phyloP scores from a whole-genome alignment of 371 early-diverging fungal species.

The Homolaphlyctis polyrhiza region DNA sequence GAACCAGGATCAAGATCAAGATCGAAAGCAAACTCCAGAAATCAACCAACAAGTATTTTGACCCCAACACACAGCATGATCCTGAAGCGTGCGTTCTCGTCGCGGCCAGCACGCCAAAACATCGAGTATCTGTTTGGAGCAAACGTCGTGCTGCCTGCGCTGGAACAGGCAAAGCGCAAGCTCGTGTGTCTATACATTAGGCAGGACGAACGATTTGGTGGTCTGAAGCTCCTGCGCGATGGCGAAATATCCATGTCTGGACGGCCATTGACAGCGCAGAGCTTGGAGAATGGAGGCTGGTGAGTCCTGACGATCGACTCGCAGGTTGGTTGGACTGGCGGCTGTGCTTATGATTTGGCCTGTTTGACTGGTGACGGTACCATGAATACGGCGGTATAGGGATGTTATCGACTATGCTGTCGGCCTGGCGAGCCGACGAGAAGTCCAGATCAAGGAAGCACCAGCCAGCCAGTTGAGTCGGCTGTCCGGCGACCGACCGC shows the following conservation, averaged over 20 bases:
- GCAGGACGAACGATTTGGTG: background rate
- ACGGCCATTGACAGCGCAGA: no score
- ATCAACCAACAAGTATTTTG: no score
- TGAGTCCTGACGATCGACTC: no score
- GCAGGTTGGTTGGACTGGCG: no score
- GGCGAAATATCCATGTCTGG: background rate
- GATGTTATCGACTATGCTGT: slow-evolving; percentile 1
- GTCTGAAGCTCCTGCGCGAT: background rate
- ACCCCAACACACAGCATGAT: no score
- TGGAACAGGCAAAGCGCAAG: slow-evolving; percentile 12
- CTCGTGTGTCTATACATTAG: slow-evolving; percentile 16
- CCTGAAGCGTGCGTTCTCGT: background rate
- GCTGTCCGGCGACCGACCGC: slow-evolving; percentile 16
- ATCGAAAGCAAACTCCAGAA: no score
- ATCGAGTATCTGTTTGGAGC: slow-evolving; percentile 28
- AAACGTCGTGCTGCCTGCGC: slow-evolving; percentile 27
- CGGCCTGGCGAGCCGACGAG: slow-evolving; percentile 5
- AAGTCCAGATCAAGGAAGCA: slow-evolving; percentile 5
- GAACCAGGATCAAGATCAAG: no score
- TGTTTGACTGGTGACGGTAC: background rate
- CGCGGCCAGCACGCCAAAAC: background rate
- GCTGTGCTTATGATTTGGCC: no score
- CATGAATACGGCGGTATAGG: no score
- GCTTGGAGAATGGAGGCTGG: no score
- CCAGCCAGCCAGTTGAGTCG: slow-evolving; percentile 12